Evolutionary conservation across 163 green algal species (phyloP).

Genomic region (Volvox carteri): DNA sequence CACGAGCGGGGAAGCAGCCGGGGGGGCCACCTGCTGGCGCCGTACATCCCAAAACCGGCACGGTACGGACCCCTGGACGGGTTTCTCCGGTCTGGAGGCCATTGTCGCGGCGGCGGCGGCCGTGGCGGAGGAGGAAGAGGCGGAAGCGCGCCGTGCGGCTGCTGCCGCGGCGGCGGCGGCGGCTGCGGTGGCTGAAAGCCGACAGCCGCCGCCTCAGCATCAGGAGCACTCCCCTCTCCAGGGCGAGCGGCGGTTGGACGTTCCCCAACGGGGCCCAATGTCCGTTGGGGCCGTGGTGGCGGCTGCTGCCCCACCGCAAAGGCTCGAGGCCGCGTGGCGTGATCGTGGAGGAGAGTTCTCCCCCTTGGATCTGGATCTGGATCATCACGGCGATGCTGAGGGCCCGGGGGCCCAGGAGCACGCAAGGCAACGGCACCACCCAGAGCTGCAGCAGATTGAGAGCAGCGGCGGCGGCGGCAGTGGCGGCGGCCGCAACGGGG

Average conservation of each 20-base stretch:
- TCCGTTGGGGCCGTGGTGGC: background rate
- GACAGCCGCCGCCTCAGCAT: background rate
- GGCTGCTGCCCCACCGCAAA: no score
- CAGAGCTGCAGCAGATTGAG: background rate
- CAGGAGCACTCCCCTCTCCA: no score
- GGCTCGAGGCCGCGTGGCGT: no score
- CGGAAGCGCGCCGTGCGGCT: background rate
- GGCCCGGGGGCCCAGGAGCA: background rate
- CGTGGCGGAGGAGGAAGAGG: conserved; percentile 13
- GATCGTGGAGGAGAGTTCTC: background rate
- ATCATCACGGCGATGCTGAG: no score
- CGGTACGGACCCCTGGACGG: background rate
- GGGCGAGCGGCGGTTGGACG: no score
- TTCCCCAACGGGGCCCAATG: no score
- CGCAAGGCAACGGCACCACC: background rate
- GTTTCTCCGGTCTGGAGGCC: conserved; percentile 15
- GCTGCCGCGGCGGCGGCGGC: background rate
- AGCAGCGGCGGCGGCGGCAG: background rate
- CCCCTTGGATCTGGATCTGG: background rate
- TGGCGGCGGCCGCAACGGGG: no score
- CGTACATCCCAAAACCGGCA: background rate
- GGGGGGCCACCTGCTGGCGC: no score
- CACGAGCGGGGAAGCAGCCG: no score
- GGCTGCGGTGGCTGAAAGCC: background rate
- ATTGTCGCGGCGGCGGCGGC: conserved; percentile 14